Base-by-base conservation (phyloP, 2,329 filamentous ascomycete genomes). In the Colletotrichum scovillei region DNA sequence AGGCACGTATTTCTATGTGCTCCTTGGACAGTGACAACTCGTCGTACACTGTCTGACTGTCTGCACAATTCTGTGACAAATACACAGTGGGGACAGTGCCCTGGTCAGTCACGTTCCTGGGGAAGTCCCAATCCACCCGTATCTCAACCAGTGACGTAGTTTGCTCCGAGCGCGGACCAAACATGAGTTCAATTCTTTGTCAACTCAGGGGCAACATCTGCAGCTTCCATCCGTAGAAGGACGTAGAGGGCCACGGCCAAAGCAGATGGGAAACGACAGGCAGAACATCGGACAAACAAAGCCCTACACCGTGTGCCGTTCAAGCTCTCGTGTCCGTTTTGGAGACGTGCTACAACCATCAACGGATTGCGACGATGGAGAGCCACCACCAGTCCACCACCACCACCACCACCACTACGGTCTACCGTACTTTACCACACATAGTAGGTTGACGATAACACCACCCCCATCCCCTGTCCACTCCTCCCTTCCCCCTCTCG, bases 61-160 rank as follows among this genome's bases (percentile, higher is more conserved):
- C 16, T 35, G n/a, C 28, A 56, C 60, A n/a, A 49, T 49, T 67
- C 46, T 42, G 38, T 35, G n/a, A 28, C 60, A 6, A 69, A 30
- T 26, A 19, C 67, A 73, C 67, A 66, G 70, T 73, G 67, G 35
- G 46, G 46, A 70, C 32, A 66, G 71, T 70, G 46, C 22, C 52
- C 4, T 66, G 46, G 8, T 16, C 16, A 24, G 46, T n/a, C 67
- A 56, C 46, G 58, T 65, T 38, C 70, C 70, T 69, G 70, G 70
- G 66, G 70, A 72, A 58, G 67, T 56, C 66, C 59, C 59, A 32
- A 59, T 69, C 60, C 60, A 55, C 69, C 60, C 59, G 60, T 70
- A 65, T 62, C 60, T 60, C 32, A 22, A 30, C 14, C 46, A 62
- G 60, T 70, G 70, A 73, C 67, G 70, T 73, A 70, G 28, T 73